Evolutionary conservation across 2,329 filamentous ascomycete genomes (phyloP), one percentile per base, ranked within the genome.

Genomic region (Exophiala xenobiotica): DNA sequence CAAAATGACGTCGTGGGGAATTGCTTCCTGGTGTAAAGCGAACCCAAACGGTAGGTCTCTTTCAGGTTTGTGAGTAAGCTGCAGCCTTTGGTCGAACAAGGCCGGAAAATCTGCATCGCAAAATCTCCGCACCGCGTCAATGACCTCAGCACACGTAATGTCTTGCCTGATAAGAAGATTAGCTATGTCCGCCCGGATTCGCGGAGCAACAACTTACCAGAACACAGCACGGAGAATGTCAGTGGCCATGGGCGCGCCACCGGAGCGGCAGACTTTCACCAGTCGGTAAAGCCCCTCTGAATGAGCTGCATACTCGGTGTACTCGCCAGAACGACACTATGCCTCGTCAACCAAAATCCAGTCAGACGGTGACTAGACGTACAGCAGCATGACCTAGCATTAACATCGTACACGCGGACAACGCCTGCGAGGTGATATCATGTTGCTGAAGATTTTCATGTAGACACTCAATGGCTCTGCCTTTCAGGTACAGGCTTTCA

Each of bases 321-420:
- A 20, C 18, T 52, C 49, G 14, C 49, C 49, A 24, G 42, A 52
- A 26, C 39, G 49, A 44, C 41, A 35, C 49, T 52, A 14, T 7
- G 27, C 6, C 26, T 27, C 12, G 12, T 52, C 18, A 52, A 44
- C 29, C 23, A 22, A 33, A 3, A 20, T 16, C 14, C 7, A 19
- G 19, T 11, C 20, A 11, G 24, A 4, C 16, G 18, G 26, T 9
- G 9, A 14, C 16, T 39, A 11, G 20, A 43, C 49, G 12, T 47
- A 52, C 49, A 24, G 49, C 43, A 19, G 41, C 49, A 14, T 37
- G 27, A 33, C 43, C 47, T 7, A 52, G 38, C 22, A 52, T 29
- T n/a, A 52, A 37, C 6, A 52, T 48, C 18, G 49, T 39, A 16
- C 49, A 45, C 27, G 48, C 44, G n/a, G 49, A 42, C 12, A 52